phyloP scores from a whole-genome alignment of 2,329 filamentous ascomycete genomes.

The Claviceps quebecensis region DNA sequence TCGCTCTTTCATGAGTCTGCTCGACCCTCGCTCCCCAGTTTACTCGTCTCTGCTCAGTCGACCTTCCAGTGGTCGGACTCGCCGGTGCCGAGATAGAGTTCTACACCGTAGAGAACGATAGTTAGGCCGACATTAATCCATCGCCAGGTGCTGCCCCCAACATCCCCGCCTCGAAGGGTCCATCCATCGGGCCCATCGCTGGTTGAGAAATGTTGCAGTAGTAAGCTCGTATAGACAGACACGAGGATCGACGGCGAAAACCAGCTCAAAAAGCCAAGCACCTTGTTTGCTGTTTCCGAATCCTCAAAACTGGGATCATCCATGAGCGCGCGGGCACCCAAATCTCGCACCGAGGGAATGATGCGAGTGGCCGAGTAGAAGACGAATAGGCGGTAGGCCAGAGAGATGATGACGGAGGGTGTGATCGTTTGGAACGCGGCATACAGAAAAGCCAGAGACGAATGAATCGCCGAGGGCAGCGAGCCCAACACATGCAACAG shows the following conservation, averaged over 20 bases:
- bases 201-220: constrained; percentile 89
- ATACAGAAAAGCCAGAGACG: constrained; percentile 71
- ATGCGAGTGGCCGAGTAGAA: constrained; percentile 93
- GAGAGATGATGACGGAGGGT: constrained; percentile 86
- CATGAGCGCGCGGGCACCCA: constrained; percentile 67
- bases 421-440: constrained; percentile 93
- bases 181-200: constrained; percentile 60
- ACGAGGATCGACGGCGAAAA: constrained; percentile 92
- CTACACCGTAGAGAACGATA: constrained; percentile 79
- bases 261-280: constrained; percentile 77
- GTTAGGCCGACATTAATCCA: constrained; percentile 88
- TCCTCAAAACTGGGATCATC: constrained; percentile 80
- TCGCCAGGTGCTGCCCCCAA: constrained; percentile 73
- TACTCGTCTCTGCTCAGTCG: constrained; percentile 42
- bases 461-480: constrained; percentile 71
- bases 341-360: constrained; percentile 82
- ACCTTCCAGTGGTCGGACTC: constrained; percentile 93
- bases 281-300: constrained; percentile 62
- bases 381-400: constrained; percentile 85
- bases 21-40: neutral
- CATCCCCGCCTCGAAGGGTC: constrained; percentile 69
- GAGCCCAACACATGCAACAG: constrained; percentile 71
- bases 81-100: constrained; percentile 74
- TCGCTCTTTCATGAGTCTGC: neutral
- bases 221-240: constrained; percentile 85